These are phyloP conservation scores for Yueomyces sinensis DNA, from an alignment of 805 yeast genomes.

Conservation along the genomic window DNA sequence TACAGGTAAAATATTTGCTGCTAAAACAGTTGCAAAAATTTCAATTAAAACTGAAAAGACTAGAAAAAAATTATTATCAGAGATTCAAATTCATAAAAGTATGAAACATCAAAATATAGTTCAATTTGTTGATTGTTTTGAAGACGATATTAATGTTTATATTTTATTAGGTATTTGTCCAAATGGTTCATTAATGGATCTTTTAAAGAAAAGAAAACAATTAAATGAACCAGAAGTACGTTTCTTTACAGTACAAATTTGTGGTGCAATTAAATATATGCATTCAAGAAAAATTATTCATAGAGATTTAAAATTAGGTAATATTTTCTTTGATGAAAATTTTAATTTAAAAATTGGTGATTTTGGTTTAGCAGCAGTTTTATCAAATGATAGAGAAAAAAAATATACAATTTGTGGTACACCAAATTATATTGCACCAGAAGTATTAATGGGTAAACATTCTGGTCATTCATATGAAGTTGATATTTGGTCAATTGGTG, in stretches of 20 bases:
- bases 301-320: slow-evolving; percentile 89
- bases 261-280: slow-evolving; percentile 86
- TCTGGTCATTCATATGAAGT: slow-evolving; percentile 84
- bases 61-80: slow-evolving; percentile 66
- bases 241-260: slow-evolving; percentile 74
- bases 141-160: slow-evolving; percentile 87
- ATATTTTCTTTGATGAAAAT: slow-evolving; percentile 81
- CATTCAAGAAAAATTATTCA: slow-evolving; percentile 90
- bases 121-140: slow-evolving; percentile 88
- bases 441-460: slow-evolving; percentile 58
- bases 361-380: slow-evolving; percentile 87
- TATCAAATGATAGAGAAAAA: slow-evolving; percentile 54
- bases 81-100: slow-evolving; percentile 84
- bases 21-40: slow-evolving; percentile 93
- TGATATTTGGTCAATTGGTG: slow-evolving; percentile 93
- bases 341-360: slow-evolving; percentile 95
- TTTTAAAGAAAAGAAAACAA: slow-evolving; percentile 66
- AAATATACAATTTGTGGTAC: slow-evolving; percentile 95
- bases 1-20: slow-evolving; percentile 77
- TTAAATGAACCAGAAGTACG: slow-evolving; percentile 85
- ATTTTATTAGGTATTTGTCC: slow-evolving; percentile 88
- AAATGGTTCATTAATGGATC: slow-evolving; percentile 84
- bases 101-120: slow-evolving; percentile 83
- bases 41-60: slow-evolving; percentile 85
- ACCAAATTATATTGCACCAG: slow-evolving; percentile 96